Percentiles rank a stretch among this genome's conserved stretches.
Evolutionary conservation across 2,329 filamentous ascomycete genomes (phyloP).

Genomic region (Sphaerulina populicola): DNA sequence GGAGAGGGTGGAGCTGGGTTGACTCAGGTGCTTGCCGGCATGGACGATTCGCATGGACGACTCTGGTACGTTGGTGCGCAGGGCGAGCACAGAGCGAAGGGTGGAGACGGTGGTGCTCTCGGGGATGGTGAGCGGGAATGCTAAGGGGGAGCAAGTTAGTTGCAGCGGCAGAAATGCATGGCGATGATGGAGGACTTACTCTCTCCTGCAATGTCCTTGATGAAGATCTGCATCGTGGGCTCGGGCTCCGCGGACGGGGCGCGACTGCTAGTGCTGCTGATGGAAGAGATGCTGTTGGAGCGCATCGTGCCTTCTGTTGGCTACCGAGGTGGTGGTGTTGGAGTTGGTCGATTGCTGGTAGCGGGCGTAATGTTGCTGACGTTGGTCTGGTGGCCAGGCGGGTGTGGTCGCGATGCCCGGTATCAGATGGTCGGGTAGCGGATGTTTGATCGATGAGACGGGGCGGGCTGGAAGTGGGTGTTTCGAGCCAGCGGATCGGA

Average conservation of each 20-base stretch:
- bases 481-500: too few relatives aligned
- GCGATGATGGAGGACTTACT: conserved; percentile 39
- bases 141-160: conserved; percentile 33
- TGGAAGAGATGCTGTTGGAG: conserved; percentile 38
- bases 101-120: conserved; percentile 47
- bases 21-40: conserved; percentile 49
- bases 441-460: background rate
- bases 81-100: conserved; percentile 49
- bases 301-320: conserved; percentile 31
- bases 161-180: conserved; percentile 11
- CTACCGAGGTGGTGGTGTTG: background rate
- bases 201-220: conserved; percentile 51
- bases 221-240: conserved; percentile 53
- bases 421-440: background rate
- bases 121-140: conserved; percentile 50
- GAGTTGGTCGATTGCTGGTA: background rate
- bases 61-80: conserved; percentile 48
- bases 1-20: conserved; percentile 38
- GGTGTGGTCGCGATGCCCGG: background rate
- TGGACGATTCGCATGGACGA: conserved; percentile 48
- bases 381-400: background rate
- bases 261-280: conserved; percentile 34
- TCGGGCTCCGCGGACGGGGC: conserved; percentile 38
- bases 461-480: background rate
- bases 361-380: background rate